Conservation (phyloP, 2,329 filamentous ascomycete species). For the Epichloe sylvatica region DNA sequence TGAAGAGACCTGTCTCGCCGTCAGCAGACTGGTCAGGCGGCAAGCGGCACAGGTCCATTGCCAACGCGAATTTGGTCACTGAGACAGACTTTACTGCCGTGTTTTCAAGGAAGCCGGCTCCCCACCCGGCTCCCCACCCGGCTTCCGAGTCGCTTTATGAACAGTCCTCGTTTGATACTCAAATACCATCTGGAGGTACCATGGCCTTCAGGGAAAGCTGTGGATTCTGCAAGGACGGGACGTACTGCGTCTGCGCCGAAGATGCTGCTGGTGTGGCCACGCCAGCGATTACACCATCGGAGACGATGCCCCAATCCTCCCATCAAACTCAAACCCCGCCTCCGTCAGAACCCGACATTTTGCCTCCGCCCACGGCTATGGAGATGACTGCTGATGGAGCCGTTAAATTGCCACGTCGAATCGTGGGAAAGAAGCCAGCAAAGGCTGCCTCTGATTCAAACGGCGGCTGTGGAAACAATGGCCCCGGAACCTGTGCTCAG, state of each 20-base stretch:
- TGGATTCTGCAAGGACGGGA: conserved; percentile 72
- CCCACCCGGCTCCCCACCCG: neutral
- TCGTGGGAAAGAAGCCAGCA: conserved; percentile 16
- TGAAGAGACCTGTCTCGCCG: conserved; percentile 39
- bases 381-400: conserved; percentile 47
- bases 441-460: conserved; percentile 10
- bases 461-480: conserved; percentile 46
- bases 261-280: conserved; percentile 26
- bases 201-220: conserved; percentile 52
- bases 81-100: conserved; percentile 64
- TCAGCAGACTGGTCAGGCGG: conserved; percentile 29
- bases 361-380: conserved; percentile 36
- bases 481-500: conserved; percentile 66
- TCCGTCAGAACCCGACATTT: conserved; percentile 46
- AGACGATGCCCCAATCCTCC: conserved; percentile 27
- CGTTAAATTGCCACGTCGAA: conserved; percentile 40
- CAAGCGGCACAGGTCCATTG: conserved; percentile 38
- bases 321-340: conserved; percentile 43
- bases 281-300: conserved; percentile 25
- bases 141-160: conserved; percentile 3
- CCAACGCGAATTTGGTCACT: conserved; percentile 34
- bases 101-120: conserved; percentile 36
- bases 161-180: conserved; percentile 7
- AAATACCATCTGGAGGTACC: conserved; percentile 20
- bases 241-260: conserved; percentile 71